These are phyloP conservation scores for Fusarium sp. DNA, from an alignment of 2,329 filamentous ascomycete species.

Conservation along the genomic window DNA sequence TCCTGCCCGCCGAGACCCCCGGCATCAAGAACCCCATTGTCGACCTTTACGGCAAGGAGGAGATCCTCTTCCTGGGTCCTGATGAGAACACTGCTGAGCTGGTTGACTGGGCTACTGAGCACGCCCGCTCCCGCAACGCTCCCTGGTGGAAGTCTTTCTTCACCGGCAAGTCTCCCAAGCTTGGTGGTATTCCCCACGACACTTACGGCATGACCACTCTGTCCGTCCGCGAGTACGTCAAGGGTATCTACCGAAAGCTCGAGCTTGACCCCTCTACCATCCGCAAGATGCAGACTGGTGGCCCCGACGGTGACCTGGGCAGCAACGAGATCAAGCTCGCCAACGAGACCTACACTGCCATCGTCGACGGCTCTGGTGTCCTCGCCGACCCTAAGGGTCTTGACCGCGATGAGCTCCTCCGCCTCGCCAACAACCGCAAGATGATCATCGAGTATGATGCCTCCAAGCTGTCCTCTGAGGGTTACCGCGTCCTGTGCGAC, in stretches of 20 bases:
- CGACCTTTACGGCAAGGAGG: conserved; percentile 92
- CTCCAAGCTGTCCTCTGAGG: conserved; percentile 85
- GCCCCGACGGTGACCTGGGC: conserved; percentile 94
- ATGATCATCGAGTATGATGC: conserved; percentile 93
- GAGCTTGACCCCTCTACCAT: conserved; percentile 87
- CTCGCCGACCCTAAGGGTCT: conserved; percentile 93
- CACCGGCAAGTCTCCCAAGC: conserved; percentile 95
- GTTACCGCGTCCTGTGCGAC: conserved; percentile 93
- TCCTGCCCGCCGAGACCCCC: conserved; percentile 88
- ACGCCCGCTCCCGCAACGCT: conserved; percentile 86
- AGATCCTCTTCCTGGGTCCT: conserved; percentile 98
- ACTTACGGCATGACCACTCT: conserved; percentile 97
- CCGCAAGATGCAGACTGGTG: conserved; percentile 96
- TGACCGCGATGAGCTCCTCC: conserved; percentile 83
- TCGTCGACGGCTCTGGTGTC: conserved; percentile 97
- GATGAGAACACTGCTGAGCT: conserved; percentile 99
- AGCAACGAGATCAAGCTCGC: conserved; percentile 97
- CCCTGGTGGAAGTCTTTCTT: conserved; percentile 99
- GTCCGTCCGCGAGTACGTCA: conserved; percentile 94
- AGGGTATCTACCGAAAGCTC: conserved; percentile 97
- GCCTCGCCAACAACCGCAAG: conserved; percentile 84
- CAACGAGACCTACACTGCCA: conserved; percentile 93
- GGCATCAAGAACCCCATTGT: conserved; percentile 99
- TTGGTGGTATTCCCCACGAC: conserved; percentile 97
- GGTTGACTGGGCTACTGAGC: conserved; percentile 98